A percentile compares a stretch with the other conserved stretches of the same genome.
These are phyloP conservation scores for Entelexis paramagnoliae DNA, from an alignment of 1,139 yeast genomes.

Conservation along the genomic window DNA sequence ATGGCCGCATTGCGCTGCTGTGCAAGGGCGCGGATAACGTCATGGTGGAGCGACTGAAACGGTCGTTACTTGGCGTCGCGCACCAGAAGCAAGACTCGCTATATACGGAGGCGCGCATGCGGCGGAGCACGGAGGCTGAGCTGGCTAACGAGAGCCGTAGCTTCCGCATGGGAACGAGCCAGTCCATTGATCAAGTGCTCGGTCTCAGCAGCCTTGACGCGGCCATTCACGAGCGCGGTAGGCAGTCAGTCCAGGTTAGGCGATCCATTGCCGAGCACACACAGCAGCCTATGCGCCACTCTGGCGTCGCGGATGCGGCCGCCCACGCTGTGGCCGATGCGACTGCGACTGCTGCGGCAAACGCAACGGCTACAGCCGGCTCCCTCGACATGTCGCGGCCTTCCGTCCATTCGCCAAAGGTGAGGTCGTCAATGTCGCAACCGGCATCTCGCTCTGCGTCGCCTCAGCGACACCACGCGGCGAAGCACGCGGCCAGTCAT, in stretches of 20 bases:
- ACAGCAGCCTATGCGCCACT: not conserved
- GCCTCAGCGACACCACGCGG: not conserved
- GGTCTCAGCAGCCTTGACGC: constrained; percentile 20
- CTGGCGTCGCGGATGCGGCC: not conserved
- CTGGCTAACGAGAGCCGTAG: constrained; percentile 36
- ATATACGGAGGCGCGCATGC: constrained; percentile 45
- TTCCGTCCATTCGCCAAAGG: not conserved
- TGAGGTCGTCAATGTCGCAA: not conserved
- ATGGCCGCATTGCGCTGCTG: constrained; percentile 61
- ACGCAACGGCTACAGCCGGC: not conserved
- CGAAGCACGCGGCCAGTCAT: not conserved
- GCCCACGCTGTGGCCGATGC: not conserved
- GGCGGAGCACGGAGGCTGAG: constrained; percentile 77
- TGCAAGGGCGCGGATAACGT: constrained; percentile 96
- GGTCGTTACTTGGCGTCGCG: constrained; percentile 41
- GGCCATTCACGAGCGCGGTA: constrained; percentile 22
- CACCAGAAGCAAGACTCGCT: constrained; percentile 53
- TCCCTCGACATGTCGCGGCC: constrained; percentile 1
- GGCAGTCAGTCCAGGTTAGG: constrained; percentile 20
- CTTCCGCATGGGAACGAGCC: constrained; percentile 11
- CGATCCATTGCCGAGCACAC: constrained; percentile 9
- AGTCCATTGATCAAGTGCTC: constrained; percentile 19
- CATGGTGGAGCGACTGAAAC: constrained; percentile 58
- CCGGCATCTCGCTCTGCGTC: constrained; percentile 1
- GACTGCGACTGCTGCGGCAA: not conserved